A percentile compares a stretch with the other conserved stretches of the same genome.
Conservation (phyloP, 768 basidiomycete species). For the Naganishia randhawae region DNA sequence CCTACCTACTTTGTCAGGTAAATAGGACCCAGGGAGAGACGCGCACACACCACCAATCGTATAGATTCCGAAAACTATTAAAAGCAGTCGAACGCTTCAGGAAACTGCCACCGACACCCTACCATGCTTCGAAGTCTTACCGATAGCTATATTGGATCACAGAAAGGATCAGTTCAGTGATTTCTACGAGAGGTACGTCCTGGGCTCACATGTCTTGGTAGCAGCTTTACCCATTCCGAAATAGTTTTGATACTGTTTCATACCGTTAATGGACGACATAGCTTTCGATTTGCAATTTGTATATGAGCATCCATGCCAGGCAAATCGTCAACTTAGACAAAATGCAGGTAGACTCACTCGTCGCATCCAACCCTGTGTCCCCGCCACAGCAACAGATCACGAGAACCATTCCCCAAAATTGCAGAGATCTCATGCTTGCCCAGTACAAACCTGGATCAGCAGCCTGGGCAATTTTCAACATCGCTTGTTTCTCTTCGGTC, state of each 20-base stretch:
- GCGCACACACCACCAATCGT: constrained; percentile 50
- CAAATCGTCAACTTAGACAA: too few relatives aligned
- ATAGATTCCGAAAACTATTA: constrained; percentile 54
- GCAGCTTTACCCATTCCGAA: constrained; percentile 5
- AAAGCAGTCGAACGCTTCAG: background rate
- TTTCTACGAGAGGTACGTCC: too few relatives aligned
- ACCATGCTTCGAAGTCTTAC: background rate
- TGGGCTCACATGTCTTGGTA: background rate
- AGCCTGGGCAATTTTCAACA: constrained; percentile 4
- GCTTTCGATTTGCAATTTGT: background rate
- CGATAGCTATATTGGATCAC: background rate
- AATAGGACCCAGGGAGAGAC: constrained; percentile 50
- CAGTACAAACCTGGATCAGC: constrained; percentile 7
- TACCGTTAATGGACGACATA: constrained; percentile 9
- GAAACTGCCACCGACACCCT: too few relatives aligned
- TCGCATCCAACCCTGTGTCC: constrained; percentile 14
- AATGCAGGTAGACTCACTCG: background rate
- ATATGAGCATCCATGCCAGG: too few relatives aligned
- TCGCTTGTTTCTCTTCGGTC: constrained; percentile 1
- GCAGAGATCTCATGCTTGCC: background rate
- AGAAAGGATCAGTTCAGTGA: background rate
- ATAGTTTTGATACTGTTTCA: constrained; percentile 7
- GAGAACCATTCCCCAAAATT: constrained; percentile 6
- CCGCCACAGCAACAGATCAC: constrained; percentile 14
- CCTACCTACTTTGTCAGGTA: constrained; percentile 58